phyloP scores from a whole-genome alignment of 1,284 basidiomycete genomes.

The Ganoderma sinense region DNA sequence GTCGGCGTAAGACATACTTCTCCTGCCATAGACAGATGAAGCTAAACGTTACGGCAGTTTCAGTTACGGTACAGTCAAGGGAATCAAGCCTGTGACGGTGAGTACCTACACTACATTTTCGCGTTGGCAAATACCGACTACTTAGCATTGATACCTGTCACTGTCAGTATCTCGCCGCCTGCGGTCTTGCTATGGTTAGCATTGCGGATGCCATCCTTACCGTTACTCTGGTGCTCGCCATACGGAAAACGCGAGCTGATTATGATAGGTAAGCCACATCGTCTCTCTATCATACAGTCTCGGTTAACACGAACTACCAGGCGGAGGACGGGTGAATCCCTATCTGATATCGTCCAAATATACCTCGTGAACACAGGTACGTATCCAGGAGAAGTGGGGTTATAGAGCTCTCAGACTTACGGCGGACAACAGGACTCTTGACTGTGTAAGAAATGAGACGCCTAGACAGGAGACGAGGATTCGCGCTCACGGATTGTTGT shows the following conservation, averaged over 20 bases:
- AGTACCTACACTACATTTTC: background rate
- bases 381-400: background rate
- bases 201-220: background rate
- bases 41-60: background rate
- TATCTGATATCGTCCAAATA: background rate
- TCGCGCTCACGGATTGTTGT: background rate
- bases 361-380: background rate
- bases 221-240: background rate
- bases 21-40: too few species aligned
- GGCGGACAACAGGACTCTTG: background rate
- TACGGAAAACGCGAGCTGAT: background rate
- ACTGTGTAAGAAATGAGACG: background rate
- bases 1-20: background rate
- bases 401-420: background rate
- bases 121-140: background rate
- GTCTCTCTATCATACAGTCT: too few species aligned
- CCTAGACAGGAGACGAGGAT: background rate
- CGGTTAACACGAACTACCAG: background rate
- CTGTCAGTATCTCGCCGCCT: background rate
- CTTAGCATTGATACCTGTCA: background rate
- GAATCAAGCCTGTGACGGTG: background rate
- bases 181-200: background rate
- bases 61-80: background rate
- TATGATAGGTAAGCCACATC: background rate
- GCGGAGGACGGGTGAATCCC: background rate